Evolutionary conservation across 2,329 filamentous ascomycete genomes (phyloP), one percentile per base, ranked within the genome.

Genomic region (Calonectria pteridis): DNA sequence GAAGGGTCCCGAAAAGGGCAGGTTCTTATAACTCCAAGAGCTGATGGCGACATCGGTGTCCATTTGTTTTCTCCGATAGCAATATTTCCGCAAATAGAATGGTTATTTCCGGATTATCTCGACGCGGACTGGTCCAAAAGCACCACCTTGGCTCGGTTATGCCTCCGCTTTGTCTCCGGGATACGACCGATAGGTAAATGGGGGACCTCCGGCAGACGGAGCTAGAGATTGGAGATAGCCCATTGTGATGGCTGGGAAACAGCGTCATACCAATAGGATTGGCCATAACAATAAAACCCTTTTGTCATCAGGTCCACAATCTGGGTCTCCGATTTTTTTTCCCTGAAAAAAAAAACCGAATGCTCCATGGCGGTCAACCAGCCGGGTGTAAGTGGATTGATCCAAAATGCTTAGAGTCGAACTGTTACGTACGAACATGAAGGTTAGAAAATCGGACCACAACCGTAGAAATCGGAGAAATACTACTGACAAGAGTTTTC

Each of bases 11-110:
- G 62, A 58, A 71, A 72, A 51, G 51, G 62, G 35, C 33, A 74
- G 64, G 33, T 51, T 71, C 69, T 80, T 77, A 74, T 70, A 71
- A 67, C 67, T 51, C 50, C 28, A 69, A 66, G 33, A 49, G 28
- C 29, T 73, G 67, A 67, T 76, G 75, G 78, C 77, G 77, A 76
- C 62, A 78, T 80, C 77, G 73, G 77, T 72, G 77, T 67, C 53
- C 69, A 49, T 67, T 43, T 73, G 31, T 67, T 31, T 59, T 69
- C 55, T 70, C 67, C 58, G 65, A 14, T 63, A 46, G 46, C 14
- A 26, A 73, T 77, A 79, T 80, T 79, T 63, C 78, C 76, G 76
- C 5, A 13, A 46, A 11, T 43, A 31, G 59, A 37, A 35, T 33
- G 37, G 63, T 77, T 80, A 80, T 80, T 80, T 31, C 78, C 78